Base-by-base conservation (phyloP, 2,329 filamentous ascomycete genomes). In the Amauroascus niger region DNA sequence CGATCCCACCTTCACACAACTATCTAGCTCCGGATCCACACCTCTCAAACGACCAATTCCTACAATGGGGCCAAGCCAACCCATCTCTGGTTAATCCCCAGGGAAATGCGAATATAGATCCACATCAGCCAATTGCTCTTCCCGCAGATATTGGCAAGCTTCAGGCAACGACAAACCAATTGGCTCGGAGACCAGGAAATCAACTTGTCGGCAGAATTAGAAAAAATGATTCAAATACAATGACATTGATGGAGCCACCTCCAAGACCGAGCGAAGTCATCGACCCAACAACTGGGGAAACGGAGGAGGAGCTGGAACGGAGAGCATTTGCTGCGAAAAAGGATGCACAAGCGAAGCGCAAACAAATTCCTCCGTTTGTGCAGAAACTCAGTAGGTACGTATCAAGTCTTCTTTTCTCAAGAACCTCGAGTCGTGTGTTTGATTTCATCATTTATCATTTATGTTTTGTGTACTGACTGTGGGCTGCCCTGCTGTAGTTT, bases 301-400 rank as follows among this genome's bases (percentile, higher is more conserved):
- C 83, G 60, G 78, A 94, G 56, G 86, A 90, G 58, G 77, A 86
- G 52, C 72, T 96, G 57, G 88, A 95, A 65, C 82, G 86, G 66
- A 83, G 83, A 70, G 90, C 89, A 20, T 78, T 84, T 59, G 75
- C 86, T 57, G 89, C 89, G 7, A 95, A 94, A 74, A 82, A 84
- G 65, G 93, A 97, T 55, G 85, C 90, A 0, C 86, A 90, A 67
- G 79, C 84, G 14, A 97, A 95, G 70, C 79, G 90, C 63, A 97
- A 97, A 71, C 87, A 94, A 64, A 97, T 98, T 9, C 91, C 93
- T 0, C 91, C 93, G 0, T 98, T 98, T 74, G 90, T 98, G 41
- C 90, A 96, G 69, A 98, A 98, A 67, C 73, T 98, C 53, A 95
- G 89, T 82, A 97, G 91, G 91, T 94, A 75, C 73, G 80, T 65